Conservation (phyloP, 768 basidiomycete genomes). For the Amanita thiersii region DNA sequence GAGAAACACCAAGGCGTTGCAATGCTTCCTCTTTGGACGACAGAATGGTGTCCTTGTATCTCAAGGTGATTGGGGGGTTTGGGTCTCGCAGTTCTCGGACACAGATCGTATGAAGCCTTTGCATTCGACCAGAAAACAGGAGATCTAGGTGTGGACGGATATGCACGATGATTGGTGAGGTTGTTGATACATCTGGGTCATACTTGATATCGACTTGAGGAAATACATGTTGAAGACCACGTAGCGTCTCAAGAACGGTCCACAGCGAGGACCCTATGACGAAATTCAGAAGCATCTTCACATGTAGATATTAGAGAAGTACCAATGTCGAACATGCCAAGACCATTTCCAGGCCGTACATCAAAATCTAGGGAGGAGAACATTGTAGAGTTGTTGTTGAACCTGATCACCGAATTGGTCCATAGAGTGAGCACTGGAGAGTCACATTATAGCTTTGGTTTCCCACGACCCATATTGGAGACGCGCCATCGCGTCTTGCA, state of each 20-base stretch:
- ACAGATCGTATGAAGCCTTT: constrained; percentile 74
- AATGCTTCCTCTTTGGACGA: constrained; percentile 56
- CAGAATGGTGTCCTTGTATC: constrained; percentile 57
- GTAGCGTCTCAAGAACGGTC: constrained; percentile 63
- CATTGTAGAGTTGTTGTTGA: constrained; percentile 27
- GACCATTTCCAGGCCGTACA: constrained; percentile 63
- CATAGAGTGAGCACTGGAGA: background rate
- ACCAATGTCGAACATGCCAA: constrained; percentile 79
- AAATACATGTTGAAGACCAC: constrained; percentile 57
- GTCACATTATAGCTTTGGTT: background rate
- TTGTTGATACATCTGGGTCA: constrained; percentile 62
- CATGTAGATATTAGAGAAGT: constrained; percentile 1
- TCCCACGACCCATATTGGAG: background rate
- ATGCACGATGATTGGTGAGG: constrained; percentile 70
- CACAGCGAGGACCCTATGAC: constrained; percentile 65
- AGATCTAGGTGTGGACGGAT: constrained; percentile 77
- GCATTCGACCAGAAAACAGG: constrained; percentile 74
- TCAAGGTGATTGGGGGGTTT: constrained; percentile 57
- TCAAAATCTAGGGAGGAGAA: constrained; percentile 68
- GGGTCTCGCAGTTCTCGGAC: constrained; percentile 59
- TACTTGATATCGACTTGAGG: constrained; percentile 82
- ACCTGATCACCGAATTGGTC: background rate
- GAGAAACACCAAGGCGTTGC: constrained; percentile 55
- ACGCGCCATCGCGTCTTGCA: constrained; percentile 7
- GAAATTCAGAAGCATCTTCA: constrained; percentile 6